Conservation (phyloP, 1,284 basidiomycete species). For the Malassezia furfur region DNA sequence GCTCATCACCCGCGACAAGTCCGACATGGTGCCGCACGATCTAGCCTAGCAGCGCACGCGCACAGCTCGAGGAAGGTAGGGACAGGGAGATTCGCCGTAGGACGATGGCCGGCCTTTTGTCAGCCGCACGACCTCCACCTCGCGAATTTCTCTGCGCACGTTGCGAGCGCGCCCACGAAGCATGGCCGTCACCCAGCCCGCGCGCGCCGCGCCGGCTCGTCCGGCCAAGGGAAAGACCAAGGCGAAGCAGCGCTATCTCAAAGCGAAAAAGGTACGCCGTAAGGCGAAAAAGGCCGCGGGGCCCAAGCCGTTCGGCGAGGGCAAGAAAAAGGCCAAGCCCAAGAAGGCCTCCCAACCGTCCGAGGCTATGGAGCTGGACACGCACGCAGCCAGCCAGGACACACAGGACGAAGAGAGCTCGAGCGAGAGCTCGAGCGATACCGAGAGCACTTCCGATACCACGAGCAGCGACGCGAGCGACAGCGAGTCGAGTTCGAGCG, state of each 20-base stretch:
- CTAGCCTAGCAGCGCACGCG: no score
- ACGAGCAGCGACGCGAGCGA: background rate
- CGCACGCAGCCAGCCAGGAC: background rate
- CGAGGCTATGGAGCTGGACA: background rate
- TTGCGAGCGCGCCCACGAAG: background rate
- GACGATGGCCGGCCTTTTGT: background rate
- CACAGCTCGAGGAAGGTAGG: no score
- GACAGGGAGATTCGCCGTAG: no score
- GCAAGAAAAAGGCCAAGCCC: conserved; percentile 20
- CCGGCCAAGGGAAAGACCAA: conserved; percentile 30
- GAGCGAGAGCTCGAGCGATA: background rate
- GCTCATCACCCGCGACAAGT: conserved; percentile 14
- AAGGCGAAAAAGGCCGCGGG: conserved; percentile 29
- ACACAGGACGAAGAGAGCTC: background rate
- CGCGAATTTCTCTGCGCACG: background rate
- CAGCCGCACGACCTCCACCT: background rate
- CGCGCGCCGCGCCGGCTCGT: background rate
- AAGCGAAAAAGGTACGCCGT: conserved; percentile 38
- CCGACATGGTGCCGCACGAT: conserved; percentile 3
- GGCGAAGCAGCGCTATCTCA: conserved; percentile 41
- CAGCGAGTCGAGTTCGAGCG: background rate
- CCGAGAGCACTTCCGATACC: background rate
- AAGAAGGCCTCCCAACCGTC: background rate
- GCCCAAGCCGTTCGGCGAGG: conserved; percentile 21
- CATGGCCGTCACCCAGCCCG: background rate